These are phyloP conservation scores for Meripilus lineatus DNA, from an alignment of 1,284 basidiomycete species.

Conservation along the genomic window DNA sequence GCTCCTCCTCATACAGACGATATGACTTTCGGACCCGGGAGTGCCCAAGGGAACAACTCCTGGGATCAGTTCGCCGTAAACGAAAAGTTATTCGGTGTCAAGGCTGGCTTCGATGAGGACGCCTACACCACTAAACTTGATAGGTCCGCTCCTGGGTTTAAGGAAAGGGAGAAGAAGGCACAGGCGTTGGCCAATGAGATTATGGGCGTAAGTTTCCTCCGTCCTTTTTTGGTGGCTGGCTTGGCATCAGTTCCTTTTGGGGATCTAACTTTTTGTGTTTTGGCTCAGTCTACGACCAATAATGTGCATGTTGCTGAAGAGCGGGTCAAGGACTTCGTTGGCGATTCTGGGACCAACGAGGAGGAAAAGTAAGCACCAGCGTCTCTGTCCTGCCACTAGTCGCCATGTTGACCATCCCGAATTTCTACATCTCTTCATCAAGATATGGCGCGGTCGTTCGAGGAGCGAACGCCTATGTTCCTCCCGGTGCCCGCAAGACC, in stretches of 20 bases:
- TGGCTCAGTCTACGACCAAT: constrained; percentile 49
- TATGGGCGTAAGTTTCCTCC: constrained; percentile 64
- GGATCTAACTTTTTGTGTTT: background rate
- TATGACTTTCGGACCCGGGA: constrained; percentile 59
- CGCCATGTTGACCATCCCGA: background rate
- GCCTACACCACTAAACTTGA: constrained; percentile 95
- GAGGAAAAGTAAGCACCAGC: constrained; percentile 78
- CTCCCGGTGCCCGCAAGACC: constrained; percentile 72
- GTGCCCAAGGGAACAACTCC: constrained; percentile 33
- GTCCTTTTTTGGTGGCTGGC: no score
- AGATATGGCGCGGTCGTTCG: constrained; percentile 94
- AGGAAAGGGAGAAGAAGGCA: constrained; percentile 86
- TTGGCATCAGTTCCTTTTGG: no score
- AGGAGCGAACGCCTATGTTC: constrained; percentile 86
- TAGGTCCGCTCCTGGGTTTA: constrained; percentile 79
- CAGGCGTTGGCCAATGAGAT: constrained; percentile 91
- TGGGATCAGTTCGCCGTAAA: constrained; percentile 99
- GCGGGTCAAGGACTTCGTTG: constrained; percentile 59
- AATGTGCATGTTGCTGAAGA: constrained; percentile 94
- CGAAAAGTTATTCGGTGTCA: constrained; percentile 90
- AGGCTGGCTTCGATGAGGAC: constrained; percentile 90
- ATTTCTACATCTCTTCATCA: constrained; percentile 12
- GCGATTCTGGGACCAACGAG: constrained; percentile 80
- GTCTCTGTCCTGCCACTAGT: constrained; percentile 7
- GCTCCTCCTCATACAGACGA: constrained; percentile 45